Percentiles rank a stretch among this genome's conserved stretches.
These are phyloP conservation scores for Ilex paraguariensis DNA, from an alignment of 305 asterid genomes.

Conservation along the genomic window DNA sequence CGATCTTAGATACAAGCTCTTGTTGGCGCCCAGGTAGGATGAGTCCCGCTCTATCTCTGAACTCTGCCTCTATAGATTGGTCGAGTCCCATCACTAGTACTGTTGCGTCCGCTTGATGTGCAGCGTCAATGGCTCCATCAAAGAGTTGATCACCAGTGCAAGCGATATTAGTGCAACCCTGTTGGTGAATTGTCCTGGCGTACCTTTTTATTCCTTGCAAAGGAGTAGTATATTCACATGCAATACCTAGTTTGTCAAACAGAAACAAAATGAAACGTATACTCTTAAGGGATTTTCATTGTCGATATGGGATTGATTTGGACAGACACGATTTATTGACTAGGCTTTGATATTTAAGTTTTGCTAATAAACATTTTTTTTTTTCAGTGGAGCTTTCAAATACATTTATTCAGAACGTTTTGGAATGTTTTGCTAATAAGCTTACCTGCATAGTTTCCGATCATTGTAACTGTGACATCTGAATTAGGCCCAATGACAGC, in stretches of 20 bases:
- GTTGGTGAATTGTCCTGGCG: conserved; percentile 52
- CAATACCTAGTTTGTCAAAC: conserved; percentile 37
- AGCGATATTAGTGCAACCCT: conserved; percentile 60
- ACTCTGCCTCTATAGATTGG: conserved; percentile 78
- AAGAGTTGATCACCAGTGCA: conserved; percentile 40
- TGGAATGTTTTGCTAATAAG: background rate
- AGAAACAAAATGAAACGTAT: no score
- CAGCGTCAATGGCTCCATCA: conserved; percentile 51
- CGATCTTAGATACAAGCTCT: conserved; percentile 59
- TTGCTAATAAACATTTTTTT: no score
- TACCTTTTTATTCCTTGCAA: conserved; percentile 61
- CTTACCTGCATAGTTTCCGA: conserved; percentile 80
- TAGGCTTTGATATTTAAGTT: no score
- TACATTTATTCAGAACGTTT: no score
- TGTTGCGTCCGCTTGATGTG: conserved; percentile 60
- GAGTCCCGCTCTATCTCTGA: conserved; percentile 58
- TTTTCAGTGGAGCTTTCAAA: no score
- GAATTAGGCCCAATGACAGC: conserved; percentile 90
- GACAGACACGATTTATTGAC: no score
- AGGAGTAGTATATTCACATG: conserved; percentile 77
- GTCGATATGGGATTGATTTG: no score
- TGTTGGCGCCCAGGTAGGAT: conserved; percentile 68
- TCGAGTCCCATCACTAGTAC: conserved; percentile 76
- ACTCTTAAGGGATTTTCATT: no score
- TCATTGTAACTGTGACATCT: conserved; percentile 66